Evolutionary conservation across 345 rosid genomes (phyloP).

Genomic region (Psidium friedrichsthalianum): DNA sequence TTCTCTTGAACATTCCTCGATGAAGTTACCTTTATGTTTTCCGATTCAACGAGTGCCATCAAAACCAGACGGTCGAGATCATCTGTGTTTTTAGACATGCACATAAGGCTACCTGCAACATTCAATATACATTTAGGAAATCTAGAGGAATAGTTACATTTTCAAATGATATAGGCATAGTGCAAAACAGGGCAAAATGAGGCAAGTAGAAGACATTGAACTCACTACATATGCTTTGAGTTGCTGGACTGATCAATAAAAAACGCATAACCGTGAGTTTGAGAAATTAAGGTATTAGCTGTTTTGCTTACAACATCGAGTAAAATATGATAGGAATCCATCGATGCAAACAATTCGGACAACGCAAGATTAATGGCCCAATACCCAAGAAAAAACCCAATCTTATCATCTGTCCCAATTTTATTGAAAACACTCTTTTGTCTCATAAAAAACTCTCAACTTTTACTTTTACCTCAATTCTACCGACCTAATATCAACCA

Average conservation of each 20-base stretch:
- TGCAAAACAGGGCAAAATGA: background rate
- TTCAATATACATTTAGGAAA: background rate
- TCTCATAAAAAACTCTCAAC: too few species aligned
- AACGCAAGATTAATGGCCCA: background rate
- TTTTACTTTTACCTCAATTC: too few species aligned
- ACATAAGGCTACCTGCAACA: background rate
- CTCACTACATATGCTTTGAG: background rate
- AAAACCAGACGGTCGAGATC: background rate
- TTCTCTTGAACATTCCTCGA: background rate
- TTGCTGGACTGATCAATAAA: background rate
- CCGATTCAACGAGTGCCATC: background rate
- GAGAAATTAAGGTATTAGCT: too few species aligned
- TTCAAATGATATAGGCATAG: background rate
- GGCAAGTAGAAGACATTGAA: background rate
- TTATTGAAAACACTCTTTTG: too few species aligned
- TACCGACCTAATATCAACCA: too few species aligned
- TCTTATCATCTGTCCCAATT: too few species aligned
- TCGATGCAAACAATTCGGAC: background rate
- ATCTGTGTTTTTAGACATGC: background rate
- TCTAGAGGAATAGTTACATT: background rate
- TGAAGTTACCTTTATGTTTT: background rate
- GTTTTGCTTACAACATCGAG: background rate
- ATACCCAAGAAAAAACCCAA: too few species aligned
- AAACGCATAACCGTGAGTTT: too few species aligned
- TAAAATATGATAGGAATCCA: background rate